Base-by-base conservation (phyloP, 176 grass and related monocot species). In the Zizania latifolia region DNA sequence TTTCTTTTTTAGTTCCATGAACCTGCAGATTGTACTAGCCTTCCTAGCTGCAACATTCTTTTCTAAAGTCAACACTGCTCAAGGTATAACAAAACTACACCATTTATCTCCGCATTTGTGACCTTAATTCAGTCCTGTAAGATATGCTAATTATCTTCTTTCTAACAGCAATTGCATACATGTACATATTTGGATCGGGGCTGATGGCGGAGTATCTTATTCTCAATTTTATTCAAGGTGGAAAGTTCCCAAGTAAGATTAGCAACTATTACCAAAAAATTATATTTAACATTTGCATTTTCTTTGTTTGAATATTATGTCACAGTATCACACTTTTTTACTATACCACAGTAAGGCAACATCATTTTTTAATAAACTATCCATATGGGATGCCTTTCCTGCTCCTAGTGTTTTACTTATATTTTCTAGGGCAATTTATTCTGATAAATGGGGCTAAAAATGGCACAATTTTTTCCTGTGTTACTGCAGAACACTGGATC, bases 1-100 rank as follows among this genome's bases (percentile, higher is more conserved):
- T 44, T 94, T 98, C 84, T 89, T 92, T 85, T 89, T 93, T 79
- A 73, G 92, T 74, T 92, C 87, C 86, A 83, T 93, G 79, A 98
- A 94, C 59, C 81, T 98, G 76, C 94, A 98, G 86, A 98, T 98
- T 78, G 88, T 81, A 64, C 55, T 94, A 50, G 87, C 86, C n/a
- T 92, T 98, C 64, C 71, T 98, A 51, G 62, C 75, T 44, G 85
- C 94, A 75, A 51, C 86, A 22, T 92, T 93, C 72, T 98, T 98
- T 85, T 87, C 75, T 1, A 74, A 83, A 74, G 91, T 92, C 61
- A 98, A 94, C 64, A 89, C 86, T 64, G 91, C 91, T 80, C 92
- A 90, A 81, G 86, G 94, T 94, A 58, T 79, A 68, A 45, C 55
- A 77, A 39, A 32, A 60, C 11, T 0, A 4, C 34, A 17, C n/a